Evolutionary conservation across 352 stramenopile genomes (phyloP), one percentile per base, ranked within the genome.

Genomic region (Blastocystis sp.): DNA sequence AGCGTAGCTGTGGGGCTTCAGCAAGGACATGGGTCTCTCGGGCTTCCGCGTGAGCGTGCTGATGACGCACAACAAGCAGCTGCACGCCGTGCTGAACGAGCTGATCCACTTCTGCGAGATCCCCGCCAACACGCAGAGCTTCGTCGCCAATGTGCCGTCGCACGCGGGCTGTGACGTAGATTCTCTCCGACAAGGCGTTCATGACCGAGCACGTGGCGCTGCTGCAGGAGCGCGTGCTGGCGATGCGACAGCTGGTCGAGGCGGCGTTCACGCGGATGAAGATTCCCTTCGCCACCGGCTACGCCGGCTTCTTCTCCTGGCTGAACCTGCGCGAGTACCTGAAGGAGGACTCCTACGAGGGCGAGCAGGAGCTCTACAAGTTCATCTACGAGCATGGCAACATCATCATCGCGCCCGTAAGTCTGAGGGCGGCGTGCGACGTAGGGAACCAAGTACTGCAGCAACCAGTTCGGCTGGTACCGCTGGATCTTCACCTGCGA

Each of bases 341-440:
- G 24, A 85, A 85, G 24, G 75, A 85, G 29, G 42, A 85, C 11
- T 76, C 75, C 6, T 85, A 63, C 51, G 53, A 85, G 32, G 75
- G 75, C 9, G 75, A 85, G 46, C 57, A 76, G 32, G 75, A 85
- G 51, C 63, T 85, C 38, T 85, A 67, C 51, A 36, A 75, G 40
- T 85, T 59, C 44, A 69, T 85, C n/a, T 85, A 73, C 34, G 75
- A 85, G 42, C 57, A 85, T 44, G 75, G 57, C 1, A 85, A 85
- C 32, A 65, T 85, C 3, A 85, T 85, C 51, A 42, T 85, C 36
- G 57, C 57, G 14, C 75, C 75, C 18, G 69, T 79, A 42, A 6
- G 38, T 29, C 11, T 79, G 2, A 46, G 4, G 14, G 24, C 16
- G 21, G 61, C 2, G 1, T 46, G 18, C 16, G 1, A 4, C 14